Evolutionary conservation across 192 early-diverging fungal species (phyloP), one percentile per base, ranked within the genome.

Genomic region (Entrophospora sp.): DNA sequence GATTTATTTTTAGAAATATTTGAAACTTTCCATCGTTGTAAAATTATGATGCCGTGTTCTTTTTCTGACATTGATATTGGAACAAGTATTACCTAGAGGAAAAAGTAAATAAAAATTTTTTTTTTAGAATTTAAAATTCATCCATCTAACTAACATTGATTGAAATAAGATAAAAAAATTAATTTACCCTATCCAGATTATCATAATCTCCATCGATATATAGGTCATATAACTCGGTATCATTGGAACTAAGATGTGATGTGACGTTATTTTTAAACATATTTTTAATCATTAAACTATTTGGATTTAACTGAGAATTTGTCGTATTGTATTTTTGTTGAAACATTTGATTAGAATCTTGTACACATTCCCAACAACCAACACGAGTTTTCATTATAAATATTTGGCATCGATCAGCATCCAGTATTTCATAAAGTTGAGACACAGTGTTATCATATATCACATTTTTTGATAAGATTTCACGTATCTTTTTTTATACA

Each of bases 381-480:
- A 37, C n/a, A 18, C 20, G 28, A 18, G 56, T 4, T 56, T 56
- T 56, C 13, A 14, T 18, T 8, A 18, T 58, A 27, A 58, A 58
- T 20, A 58, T 58, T 58, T 58, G 56, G 36, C 56, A 58, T 10
- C 56, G 34, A 37, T 58, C 56, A 25, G 56, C 35, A 5, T 58
- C 56, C 3, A 58, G 24, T 22, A 58, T 58, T 20, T 34, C 56
- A 12, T 34, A 58, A 35, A 58, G 0, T 58, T 58, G 35, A 58
- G 35, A 38, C 8, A 34, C 56, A 9, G 56, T 58, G 12, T 58
- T 58, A 58, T 38, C 18, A 58, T 58, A 58, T 20, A 58, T 58
- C 1, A 58, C 28, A 36, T 58, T 34, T 37, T 58, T 58, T 5
- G 56, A 32, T 8, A 58, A 24, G 36, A 34, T 58, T 16, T 30